Percentiles rank a stretch among this genome's conserved stretches.
phyloP scores from a whole-genome alignment of 306 rosid species.

The Malus fusca region DNA sequence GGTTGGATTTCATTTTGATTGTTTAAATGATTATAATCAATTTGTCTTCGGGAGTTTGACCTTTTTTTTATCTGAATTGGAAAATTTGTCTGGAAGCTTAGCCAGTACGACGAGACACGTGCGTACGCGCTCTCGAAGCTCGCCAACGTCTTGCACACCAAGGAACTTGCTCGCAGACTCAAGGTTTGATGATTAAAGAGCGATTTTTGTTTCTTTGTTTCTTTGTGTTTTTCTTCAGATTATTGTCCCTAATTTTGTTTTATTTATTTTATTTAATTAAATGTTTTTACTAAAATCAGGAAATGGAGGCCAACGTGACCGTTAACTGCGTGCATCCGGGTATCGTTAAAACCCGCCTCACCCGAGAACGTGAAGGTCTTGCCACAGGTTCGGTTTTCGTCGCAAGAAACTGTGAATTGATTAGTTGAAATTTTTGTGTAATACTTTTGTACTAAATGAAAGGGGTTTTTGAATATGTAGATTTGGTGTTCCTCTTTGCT shows the following conservation, averaged over 20 bases:
- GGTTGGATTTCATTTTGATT: background rate
- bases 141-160: constrained; percentile 85
- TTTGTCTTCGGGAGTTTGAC: constrained; percentile 1
- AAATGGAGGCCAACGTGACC: constrained; percentile 74
- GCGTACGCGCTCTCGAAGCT: constrained; percentile 98
- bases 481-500: constrained; percentile 73
- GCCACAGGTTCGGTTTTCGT: constrained; percentile 45
- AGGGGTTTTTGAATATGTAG: constrained; percentile 26
- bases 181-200: constrained; percentile 36
- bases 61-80: background rate
- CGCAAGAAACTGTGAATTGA: background rate
- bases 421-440: background rate
- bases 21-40: background rate
- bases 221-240: background rate
- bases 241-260: background rate
- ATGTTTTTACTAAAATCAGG: constrained; percentile 22
- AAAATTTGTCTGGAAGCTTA: constrained; percentile 8
- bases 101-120: constrained; percentile 88
- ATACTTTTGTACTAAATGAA: background rate
- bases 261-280: background rate
- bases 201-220: constrained; percentile 34
- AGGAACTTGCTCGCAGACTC: constrained; percentile 66
- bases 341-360: constrained; percentile 78
- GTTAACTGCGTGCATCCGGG: constrained; percentile 95
- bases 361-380: constrained; percentile 86